A percentile compares a stretch with the other conserved stretches of the same genome.
Evolutionary conservation across 176 grass and related monocot genomes (phyloP).

Genomic region (Alloteropsis semialata): DNA sequence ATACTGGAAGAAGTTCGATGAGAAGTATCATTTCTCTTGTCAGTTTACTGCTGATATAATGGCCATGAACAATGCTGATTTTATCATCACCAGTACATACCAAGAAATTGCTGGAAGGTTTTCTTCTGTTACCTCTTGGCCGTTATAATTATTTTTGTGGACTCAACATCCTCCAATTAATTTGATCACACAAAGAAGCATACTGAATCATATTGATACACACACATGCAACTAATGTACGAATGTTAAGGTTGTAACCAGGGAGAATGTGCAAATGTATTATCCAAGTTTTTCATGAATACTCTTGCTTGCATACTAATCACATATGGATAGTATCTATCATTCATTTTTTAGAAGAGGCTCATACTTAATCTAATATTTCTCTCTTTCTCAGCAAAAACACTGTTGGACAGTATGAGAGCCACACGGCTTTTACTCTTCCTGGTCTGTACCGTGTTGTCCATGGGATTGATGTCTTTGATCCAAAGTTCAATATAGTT

Average conservation of each 20-base stretch:
- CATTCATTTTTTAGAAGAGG: not conserved
- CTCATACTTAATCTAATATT: conserved; percentile 1
- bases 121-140: conserved; percentile 23
- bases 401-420: conserved; percentile 95
- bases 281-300: conserved; percentile 3
- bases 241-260: not conserved
- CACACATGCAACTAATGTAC: not conserved
- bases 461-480: conserved; percentile 96
- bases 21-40: conserved; percentile 96
- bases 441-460: conserved; percentile 82
- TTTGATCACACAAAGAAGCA: not conserved
- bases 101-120: conserved; percentile 99
- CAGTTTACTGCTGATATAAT: conserved; percentile 99
- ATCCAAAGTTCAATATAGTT: conserved; percentile 97
- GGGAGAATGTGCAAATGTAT: not conserved
- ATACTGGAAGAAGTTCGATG: conserved; percentile 85
- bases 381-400: conserved; percentile 67
- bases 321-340: not conserved
- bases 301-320: conserved; percentile 10
- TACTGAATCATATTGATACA: not conserved
- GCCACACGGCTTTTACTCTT: conserved; percentile 82
- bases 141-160: not conserved
- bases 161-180: not conserved
- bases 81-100: conserved; percentile 98
- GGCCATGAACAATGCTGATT: conserved; percentile 94